phyloP scores from a whole-genome alignment of 2,329 filamentous ascomycete species.

The Verticillium klebahnii region DNA sequence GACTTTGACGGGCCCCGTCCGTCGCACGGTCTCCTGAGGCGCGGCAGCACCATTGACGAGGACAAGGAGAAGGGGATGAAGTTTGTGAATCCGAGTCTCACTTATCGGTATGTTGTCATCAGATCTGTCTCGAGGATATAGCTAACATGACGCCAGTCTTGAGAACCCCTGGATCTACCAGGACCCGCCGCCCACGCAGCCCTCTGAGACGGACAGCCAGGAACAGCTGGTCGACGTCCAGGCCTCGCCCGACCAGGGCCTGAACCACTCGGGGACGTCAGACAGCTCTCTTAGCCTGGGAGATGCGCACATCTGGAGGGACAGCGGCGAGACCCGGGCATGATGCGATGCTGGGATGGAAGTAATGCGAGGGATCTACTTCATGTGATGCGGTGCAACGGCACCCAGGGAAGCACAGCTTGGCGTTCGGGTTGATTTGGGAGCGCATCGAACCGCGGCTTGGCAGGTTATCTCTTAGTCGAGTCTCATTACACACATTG shows the following conservation, averaged over 20 bases:
- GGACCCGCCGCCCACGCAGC: constrained; percentile 40
- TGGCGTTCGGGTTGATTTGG: not conserved
- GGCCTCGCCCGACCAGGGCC: not conserved
- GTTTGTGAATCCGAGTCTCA: constrained; percentile 75
- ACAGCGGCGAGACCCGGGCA: constrained; percentile 12
- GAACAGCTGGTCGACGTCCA: constrained; percentile 7
- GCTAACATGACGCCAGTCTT: constrained; percentile 39
- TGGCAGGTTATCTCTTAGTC: not conserved
- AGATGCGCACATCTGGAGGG: constrained; percentile 46
- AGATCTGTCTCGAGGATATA: not conserved
- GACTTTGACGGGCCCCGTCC: constrained; percentile 28
- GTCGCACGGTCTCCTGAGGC: constrained; percentile 37
- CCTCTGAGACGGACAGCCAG: constrained; percentile 7
- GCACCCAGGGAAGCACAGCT: not conserved
- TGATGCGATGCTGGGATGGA: not conserved
- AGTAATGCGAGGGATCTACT: not conserved
- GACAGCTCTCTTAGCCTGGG: constrained; percentile 42
- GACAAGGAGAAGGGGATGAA: constrained; percentile 62
- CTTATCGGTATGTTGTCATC: constrained; percentile 54
- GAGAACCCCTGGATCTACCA: constrained; percentile 65
- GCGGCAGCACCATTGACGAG: constrained; percentile 67
- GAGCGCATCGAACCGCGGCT: not conserved
- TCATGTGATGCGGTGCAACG: not conserved
- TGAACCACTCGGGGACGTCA: constrained; percentile 26
- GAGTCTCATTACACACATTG: not conserved